Base-by-base conservation (phyloP, 768 basidiomycete genomes). In the Leccinellum rugosiceps region DNA sequence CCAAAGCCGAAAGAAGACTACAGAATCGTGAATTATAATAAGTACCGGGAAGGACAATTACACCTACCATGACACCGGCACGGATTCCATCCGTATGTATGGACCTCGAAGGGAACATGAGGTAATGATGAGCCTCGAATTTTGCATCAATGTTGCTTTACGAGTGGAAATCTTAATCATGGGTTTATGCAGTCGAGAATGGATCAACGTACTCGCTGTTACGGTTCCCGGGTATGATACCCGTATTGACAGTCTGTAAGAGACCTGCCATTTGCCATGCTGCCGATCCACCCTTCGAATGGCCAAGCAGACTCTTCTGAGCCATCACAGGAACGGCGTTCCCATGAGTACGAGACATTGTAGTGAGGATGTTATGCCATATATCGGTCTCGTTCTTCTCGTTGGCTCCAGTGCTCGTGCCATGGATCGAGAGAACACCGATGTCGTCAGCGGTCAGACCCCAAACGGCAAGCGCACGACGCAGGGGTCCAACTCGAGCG, bases 201-300 rank as follows among this genome's bases (percentile, higher is more conserved):
- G 9, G 17, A 8, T 46, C 15, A 7, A 84, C 92, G 77, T 77
- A 94, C 88, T 98, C 94, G 79, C 89, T 91, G 72, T 96, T 98
- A 63, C 93, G 85, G 72, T 98, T 98, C 43, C 94, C 95, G 7
- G 97, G 95, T 61, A 99, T 80, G 61, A 96, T 82, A 52, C 95
- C 97, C 46, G 86, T 85, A 61, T 78, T 80, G 59, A 99, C 81
- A 11, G 86, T 85, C 72, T 99, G 94, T 54, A 94, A 74, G 55
- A 98, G 80, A 63, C 97, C 97, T 65, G 86, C 88, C 81, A 97
- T 84, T 76, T 94, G 92, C 96, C 94, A 98, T 2, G 94, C 91
- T 54, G 96, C 96, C n/a, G 97, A 92, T 59, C 96, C 97, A 73
- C 97, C 97, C 80, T 99, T 99, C 11, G 96, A 88, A 71, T 99